phyloP scores from a whole-genome alignment of 2,329 filamentous ascomycete genomes.

The Stachybotrys elegans region DNA sequence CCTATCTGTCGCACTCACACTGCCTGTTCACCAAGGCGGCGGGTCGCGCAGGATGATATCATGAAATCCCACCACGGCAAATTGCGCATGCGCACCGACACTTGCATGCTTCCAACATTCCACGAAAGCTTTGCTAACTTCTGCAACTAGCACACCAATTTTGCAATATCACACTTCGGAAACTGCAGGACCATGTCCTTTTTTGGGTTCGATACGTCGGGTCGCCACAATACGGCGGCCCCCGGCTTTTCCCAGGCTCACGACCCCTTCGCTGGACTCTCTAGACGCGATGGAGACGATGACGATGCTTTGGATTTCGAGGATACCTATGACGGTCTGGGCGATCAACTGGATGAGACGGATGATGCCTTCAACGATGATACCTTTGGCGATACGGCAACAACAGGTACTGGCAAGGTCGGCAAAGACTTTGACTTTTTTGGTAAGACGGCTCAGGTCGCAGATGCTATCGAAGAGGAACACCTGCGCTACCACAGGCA shows the following conservation, averaged over 20 bases:
- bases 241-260: slow-evolving; percentile 77
- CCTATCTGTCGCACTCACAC: no score
- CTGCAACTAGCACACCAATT: no score
- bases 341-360: slow-evolving; percentile 83
- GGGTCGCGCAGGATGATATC: no score
- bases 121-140: no score
- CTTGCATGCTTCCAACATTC: no score
- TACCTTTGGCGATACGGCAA: slow-evolving; percentile 62
- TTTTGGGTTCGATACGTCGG: slow-evolving; percentile 76
- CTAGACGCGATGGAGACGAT: slow-evolving; percentile 55
- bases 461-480: slow-evolving; percentile 84
- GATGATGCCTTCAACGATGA: slow-evolving; percentile 96
- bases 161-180: no score
- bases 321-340: slow-evolving; percentile 93
- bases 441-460: slow-evolving; percentile 81
- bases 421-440: slow-evolving; percentile 98
- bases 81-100: no score
- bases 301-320: slow-evolving; percentile 73
- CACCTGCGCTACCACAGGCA: slow-evolving; percentile 78
- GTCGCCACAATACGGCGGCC: slow-evolving; percentile 60
- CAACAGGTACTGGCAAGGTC: slow-evolving; percentile 44
- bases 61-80: no score
- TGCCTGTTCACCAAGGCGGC: no score
- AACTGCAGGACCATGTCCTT: slow-evolving; percentile 67
- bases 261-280: slow-evolving; percentile 84